Conservation (phyloP, 352 stramenopile species). For the Globisporangium sylvaticum region DNA sequence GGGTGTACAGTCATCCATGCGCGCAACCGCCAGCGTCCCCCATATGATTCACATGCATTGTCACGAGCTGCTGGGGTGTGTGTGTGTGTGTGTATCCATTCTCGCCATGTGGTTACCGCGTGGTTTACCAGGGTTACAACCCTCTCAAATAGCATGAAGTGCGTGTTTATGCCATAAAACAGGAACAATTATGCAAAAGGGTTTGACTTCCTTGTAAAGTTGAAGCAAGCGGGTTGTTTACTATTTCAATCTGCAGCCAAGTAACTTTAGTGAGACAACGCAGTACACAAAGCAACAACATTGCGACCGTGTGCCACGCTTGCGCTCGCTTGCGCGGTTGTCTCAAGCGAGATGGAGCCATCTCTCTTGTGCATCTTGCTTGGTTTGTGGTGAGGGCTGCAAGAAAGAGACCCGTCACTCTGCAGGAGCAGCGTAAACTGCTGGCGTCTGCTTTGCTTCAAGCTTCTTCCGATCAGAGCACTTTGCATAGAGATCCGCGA, state of each 20-base stretch:
- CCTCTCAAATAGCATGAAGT: background rate
- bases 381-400: background rate
- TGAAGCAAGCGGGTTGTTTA: background rate
- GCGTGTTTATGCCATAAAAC: background rate
- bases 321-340: background rate
- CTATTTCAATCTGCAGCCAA: background rate
- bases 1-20: background rate
- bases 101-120: background rate
- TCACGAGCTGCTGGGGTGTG: background rate
- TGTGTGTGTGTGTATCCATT: background rate
- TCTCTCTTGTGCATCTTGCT: background rate
- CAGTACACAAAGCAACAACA: background rate
- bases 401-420: background rate
- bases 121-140: background rate
- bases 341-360: background rate
- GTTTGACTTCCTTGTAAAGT: background rate
- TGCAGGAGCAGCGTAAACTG: background rate
- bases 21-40: background rate
- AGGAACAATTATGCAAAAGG: background rate
- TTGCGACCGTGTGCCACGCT: background rate
- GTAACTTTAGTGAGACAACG: background rate
- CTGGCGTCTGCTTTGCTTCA: background rate
- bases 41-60: background rate
- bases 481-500: background rate
- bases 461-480: background rate